These are phyloP conservation scores for Erodium maritimum DNA, from an alignment of 345 rosid genomes.

Conservation along the genomic window DNA sequence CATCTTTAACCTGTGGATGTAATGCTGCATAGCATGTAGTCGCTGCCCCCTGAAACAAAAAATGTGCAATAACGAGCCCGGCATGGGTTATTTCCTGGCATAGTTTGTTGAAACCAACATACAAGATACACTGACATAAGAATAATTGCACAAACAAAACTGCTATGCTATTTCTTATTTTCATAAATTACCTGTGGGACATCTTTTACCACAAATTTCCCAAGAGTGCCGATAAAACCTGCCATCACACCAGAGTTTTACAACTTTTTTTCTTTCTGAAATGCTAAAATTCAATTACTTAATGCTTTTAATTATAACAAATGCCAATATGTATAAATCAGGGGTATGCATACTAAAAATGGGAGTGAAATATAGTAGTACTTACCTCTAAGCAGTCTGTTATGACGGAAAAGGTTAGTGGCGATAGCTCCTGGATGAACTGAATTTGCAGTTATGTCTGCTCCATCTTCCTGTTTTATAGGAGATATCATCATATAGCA, in stretches of 20 bases:
- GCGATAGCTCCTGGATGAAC: slow-evolving; percentile 61
- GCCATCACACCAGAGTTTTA: slow-evolving; percentile 5
- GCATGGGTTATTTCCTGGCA: no score
- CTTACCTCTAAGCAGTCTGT: slow-evolving; percentile 27
- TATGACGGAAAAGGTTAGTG: slow-evolving; percentile 42
- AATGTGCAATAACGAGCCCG: no score
- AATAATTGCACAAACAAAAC: background rate
- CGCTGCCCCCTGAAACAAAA: slow-evolving; percentile 47
- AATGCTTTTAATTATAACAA: no score
- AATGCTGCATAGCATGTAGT: slow-evolving; percentile 64
- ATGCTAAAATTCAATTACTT: no score
- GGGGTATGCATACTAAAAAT: no score
- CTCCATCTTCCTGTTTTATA: slow-evolving; percentile 43
- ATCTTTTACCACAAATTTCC: slow-evolving; percentile 25
- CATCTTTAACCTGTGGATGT: slow-evolving; percentile 49
- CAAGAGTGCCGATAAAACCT: slow-evolving; percentile 21
- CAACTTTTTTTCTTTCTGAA: no score
- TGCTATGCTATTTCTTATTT: background rate
- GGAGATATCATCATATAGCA: background rate
- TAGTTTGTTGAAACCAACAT: no score
- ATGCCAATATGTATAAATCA: no score
- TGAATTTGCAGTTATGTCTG: slow-evolving; percentile 45
- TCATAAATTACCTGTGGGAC: slow-evolving; percentile 26
- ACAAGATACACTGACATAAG: no score
- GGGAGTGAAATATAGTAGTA: background rate